A percentile compares a stretch with the other conserved stretches of the same genome.
Conservation (phyloP, 2,329 filamentous ascomycete genomes). For the Ophiocordyceps sinensis region DNA sequence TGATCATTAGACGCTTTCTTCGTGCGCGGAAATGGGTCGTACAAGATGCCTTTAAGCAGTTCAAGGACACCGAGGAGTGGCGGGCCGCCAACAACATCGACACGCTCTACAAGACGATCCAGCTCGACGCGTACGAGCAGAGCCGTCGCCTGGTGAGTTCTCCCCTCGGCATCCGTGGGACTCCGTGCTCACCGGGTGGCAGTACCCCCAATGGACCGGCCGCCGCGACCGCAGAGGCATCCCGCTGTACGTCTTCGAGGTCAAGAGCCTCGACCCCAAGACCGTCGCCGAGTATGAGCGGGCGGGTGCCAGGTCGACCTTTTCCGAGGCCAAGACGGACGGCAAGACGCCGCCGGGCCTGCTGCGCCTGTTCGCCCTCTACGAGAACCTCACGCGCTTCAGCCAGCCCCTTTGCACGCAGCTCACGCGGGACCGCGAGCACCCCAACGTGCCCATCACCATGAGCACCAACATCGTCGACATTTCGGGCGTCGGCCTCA, state of each 20-base stretch:
- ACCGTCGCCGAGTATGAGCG: constrained; percentile 69
- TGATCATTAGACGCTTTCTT: constrained; percentile 54
- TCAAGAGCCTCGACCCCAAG: constrained; percentile 70
- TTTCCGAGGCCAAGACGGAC: background rate
- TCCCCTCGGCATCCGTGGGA: no score
- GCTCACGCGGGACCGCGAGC: constrained; percentile 42
- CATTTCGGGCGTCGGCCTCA: constrained; percentile 75
- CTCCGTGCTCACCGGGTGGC: no score
- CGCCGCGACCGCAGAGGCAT: constrained; percentile 82
- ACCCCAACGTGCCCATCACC: constrained; percentile 73
- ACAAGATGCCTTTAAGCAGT: constrained; percentile 66
- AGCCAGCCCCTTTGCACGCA: constrained; percentile 73
- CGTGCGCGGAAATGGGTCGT: constrained; percentile 72
- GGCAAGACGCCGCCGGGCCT: background rate
- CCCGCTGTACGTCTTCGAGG: constrained; percentile 83
- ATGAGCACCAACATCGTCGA: constrained; percentile 93
- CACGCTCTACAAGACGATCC: constrained; percentile 73
- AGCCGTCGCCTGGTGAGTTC: constrained; percentile 42
- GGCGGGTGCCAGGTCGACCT: constrained; percentile 6
- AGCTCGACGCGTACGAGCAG: constrained; percentile 70
- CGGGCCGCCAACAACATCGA: constrained; percentile 66
- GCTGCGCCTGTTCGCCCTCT: background rate
- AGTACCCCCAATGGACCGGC: constrained; percentile 87
- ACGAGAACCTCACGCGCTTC: constrained; percentile 23
- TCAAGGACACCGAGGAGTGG: constrained; percentile 82